Conservation (phyloP, 441 rosid genomes). For the Croton laevigatus region DNA sequence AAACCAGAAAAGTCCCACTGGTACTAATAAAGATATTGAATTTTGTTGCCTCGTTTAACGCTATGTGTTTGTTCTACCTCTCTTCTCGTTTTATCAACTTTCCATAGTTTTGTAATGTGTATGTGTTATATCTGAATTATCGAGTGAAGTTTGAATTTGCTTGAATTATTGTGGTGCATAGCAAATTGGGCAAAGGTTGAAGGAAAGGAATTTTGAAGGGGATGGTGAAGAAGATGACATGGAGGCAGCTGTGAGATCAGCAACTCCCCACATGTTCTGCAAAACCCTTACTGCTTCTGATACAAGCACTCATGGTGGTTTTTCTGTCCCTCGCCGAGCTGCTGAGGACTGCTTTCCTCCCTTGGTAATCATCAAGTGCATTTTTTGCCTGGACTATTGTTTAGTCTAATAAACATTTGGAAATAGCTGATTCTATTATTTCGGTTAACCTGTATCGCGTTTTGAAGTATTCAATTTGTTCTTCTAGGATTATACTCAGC, state of each 20-base stretch:
- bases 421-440: background rate
- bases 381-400: background rate
- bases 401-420: background rate
- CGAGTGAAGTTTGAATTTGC: conserved; percentile 16
- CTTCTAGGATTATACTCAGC: conserved; percentile 81
- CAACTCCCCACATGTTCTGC: conserved; percentile 93
- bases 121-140: conserved; percentile 1
- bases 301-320: conserved; percentile 98
- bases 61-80: background rate
- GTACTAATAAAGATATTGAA: background rate
- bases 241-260: conserved; percentile 54
- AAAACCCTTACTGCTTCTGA: conserved; percentile 99
- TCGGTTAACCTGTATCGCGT: background rate
- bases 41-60: background rate
- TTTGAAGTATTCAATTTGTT: conserved; percentile 10
- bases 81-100: background rate
- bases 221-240: conserved; percentile 67
- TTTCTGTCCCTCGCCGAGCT: conserved; percentile 97
- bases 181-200: conserved; percentile 57
- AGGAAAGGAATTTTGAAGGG: conserved; percentile 41
- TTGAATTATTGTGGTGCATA: conserved; percentile 18
- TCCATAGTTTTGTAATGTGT: background rate
- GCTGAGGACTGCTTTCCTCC: conserved; percentile 99
- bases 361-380: conserved; percentile 47
- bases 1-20: background rate